These are phyloP conservation scores for Hanseniaspora guilliermondii DNA, from an alignment of 805 yeast species.

Conservation along the genomic window DNA sequence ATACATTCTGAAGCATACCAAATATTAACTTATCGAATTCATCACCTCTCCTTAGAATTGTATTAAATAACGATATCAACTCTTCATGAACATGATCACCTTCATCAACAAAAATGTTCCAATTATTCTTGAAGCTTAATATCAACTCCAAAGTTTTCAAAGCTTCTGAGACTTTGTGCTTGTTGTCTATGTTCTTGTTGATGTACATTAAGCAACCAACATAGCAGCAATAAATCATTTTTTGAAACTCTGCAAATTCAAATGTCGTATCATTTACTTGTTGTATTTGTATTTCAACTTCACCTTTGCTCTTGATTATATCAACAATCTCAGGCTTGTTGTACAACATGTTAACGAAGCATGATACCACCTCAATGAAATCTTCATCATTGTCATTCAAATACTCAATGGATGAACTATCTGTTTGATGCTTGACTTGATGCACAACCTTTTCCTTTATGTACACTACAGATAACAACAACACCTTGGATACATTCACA, in stretches of 20 bases:
- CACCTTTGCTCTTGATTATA: not conserved
- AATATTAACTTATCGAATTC: conserved; percentile 48
- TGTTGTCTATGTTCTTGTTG: conserved; percentile 31
- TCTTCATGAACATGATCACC: conserved; percentile 58
- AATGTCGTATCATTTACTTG: not conserved
- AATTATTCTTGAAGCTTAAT: conserved; percentile 25
- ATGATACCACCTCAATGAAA: not conserved
- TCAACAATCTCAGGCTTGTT: not conserved
- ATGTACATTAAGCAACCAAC: conserved; percentile 74
- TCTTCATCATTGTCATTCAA: not conserved
- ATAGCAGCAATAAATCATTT: conserved; percentile 65
- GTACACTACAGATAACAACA: not conserved
- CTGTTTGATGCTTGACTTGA: not conserved
- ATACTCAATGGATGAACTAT: not conserved
- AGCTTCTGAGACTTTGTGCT: conserved; percentile 27
- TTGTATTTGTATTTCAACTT: not conserved
- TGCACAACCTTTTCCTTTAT: not conserved
- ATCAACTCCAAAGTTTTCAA: conserved; percentile 43
- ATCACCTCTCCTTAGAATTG: conserved; percentile 46
- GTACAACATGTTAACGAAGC: not conserved
- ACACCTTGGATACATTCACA: not conserved
- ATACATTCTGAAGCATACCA: conserved; percentile 30
- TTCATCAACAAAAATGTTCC: conserved; percentile 43
- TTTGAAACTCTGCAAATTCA: conserved; percentile 37
- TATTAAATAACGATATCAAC: conserved; percentile 59